Evolutionary conservation across 345 rosid species (phyloP).

Genomic region (Acer campestre): DNA sequence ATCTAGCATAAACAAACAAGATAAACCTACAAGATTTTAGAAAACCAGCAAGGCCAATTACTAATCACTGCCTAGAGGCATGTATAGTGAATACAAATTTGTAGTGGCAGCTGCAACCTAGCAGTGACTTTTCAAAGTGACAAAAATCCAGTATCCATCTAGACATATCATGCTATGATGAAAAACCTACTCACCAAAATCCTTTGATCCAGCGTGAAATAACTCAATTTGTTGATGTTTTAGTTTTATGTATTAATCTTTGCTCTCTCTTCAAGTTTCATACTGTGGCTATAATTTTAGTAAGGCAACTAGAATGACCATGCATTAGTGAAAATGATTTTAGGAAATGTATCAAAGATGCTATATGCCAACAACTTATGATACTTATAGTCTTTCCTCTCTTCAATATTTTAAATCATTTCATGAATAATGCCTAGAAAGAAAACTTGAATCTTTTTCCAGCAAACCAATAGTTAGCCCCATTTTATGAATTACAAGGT

Average conservation of each 20-base stretch:
- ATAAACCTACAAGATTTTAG: not conserved
- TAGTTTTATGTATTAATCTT: not conserved
- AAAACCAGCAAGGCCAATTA: not conserved
- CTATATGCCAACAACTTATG: not conserved
- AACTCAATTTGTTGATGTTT: not conserved
- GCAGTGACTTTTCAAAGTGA: not conserved
- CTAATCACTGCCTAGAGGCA: not conserved
- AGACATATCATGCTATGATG: not conserved
- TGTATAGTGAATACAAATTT: not conserved
- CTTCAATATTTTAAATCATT: not conserved
- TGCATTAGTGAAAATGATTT: not conserved
- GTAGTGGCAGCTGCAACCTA: not conserved
- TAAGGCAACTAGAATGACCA: not conserved
- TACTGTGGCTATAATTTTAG: not conserved
- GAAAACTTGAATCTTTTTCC: not conserved
- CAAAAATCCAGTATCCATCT: not conserved
- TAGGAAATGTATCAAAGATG: not conserved
- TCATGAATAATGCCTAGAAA: not conserved
- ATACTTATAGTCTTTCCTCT: not conserved
- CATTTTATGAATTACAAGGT: not conserved
- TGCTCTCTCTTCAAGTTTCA: not conserved
- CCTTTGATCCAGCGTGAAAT: not conserved
- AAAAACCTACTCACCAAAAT: not conserved
- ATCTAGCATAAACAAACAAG: conserved; percentile 13
- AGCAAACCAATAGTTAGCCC: not conserved